phyloP scores from a whole-genome alignment of 139 green algal genomes.

The Limnomonas spitsbergensis region DNA sequence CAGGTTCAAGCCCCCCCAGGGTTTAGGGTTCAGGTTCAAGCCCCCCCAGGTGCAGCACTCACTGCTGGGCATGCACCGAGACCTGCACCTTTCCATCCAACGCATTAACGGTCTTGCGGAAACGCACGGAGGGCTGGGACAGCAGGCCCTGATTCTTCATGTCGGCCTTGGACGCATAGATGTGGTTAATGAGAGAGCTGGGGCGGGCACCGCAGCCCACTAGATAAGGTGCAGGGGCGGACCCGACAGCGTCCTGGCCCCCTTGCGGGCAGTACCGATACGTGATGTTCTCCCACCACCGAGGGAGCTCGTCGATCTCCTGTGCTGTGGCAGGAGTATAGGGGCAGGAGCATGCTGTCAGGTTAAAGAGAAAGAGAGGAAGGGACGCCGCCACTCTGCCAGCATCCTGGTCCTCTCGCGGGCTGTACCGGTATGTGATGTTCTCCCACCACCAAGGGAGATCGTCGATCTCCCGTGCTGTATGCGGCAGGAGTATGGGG shows the following conservation, averaged over 20 bases:
- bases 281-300: not conserved
- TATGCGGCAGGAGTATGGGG: not conserved
- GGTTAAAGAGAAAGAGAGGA: not conserved
- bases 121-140: not conserved
- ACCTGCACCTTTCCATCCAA: not conserved
- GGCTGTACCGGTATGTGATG: not conserved
- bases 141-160: not conserved
- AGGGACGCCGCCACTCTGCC: too few species aligned
- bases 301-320: not conserved
- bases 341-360: not conserved
- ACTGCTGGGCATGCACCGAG: not conserved
- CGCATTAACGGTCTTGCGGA: not conserved
- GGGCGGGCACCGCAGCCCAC: too few species aligned
- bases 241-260: not conserved
- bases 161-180: not conserved
- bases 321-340: not conserved
- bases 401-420: not conserved
- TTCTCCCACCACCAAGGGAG: not conserved
- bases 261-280: not conserved
- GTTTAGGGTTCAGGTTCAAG: too few species aligned
- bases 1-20: too few species aligned
- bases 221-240: too few species aligned
- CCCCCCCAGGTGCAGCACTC: not conserved
- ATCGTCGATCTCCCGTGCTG: not conserved
- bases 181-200: not conserved